Evolutionary conservation across 768 basidiomycete species (phyloP), one percentile per base, ranked within the genome.

Genomic region (Rhodotorula taiwanensis): DNA sequence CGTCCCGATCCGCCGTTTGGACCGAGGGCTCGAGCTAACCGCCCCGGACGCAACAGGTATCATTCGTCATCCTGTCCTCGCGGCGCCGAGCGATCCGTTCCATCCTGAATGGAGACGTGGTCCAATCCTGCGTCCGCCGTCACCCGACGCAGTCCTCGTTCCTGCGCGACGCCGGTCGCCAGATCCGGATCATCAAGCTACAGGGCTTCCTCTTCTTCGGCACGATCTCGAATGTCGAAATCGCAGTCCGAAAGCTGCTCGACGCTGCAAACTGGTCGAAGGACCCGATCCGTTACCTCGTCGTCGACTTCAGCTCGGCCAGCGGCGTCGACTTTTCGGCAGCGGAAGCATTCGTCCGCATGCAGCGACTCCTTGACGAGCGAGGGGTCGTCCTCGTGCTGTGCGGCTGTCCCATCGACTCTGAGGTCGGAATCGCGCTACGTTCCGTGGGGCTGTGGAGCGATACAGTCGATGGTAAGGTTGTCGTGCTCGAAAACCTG

Each of bases 11-110:
- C 1, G 3, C 14, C 42, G 9, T 25, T 39, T 25, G 14, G 52
- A 18, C 31, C 49, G 0, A 43, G 39, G 5, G 34, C 54, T 31
- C 51, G 86, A 72, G 16, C 27, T 45, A 21, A 43, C 27, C 1
- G 8, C 3, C 25, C 1, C 13, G 14, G 3, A 11, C 20, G 13
- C 34, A 1, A n/a, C 58, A 58, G 58, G 80, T 97, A 76, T 95
- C 94, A 78, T 99, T 99, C 72, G 94, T 99, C n/a, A 81, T 98
- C 4, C 89, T 94, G 72, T 94, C 88, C 62, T 95, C 92, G 0
- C 87, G 86, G 70, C 76, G 89, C 21, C 77, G 83, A 49, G 89
- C 90, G 67, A 91, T 99, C 64, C 83, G 94, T 14, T 82, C 85
- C 0, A 80, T 90, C 42, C 60, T 72, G 74, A 86, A 85, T 4